Conservation (phyloP, 2,329 filamentous ascomycete genomes). For the Penicillium verrucosum region DNA sequence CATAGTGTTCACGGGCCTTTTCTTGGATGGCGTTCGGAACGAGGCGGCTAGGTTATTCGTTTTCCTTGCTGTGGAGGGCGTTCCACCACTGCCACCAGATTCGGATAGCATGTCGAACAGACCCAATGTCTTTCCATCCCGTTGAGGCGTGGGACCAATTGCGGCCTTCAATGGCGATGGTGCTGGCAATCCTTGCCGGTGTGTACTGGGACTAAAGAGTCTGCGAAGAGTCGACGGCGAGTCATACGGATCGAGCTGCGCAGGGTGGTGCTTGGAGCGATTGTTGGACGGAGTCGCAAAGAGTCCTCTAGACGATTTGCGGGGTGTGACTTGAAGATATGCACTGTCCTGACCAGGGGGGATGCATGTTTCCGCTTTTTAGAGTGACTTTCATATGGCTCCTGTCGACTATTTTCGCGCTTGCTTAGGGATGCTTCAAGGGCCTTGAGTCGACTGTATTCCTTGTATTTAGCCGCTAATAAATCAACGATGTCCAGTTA, state of each 20-base stretch:
- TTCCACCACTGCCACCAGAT: constrained; percentile 37
- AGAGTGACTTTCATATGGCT: constrained; percentile 16
- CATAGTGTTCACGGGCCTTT: constrained; percentile 28
- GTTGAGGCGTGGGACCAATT: constrained; percentile 50
- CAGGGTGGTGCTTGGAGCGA: constrained; percentile 33
- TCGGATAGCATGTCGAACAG: constrained; percentile 48
- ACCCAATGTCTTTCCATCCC: constrained; percentile 48
- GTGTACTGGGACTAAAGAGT: constrained; percentile 38
- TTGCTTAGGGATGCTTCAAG: constrained; percentile 27
- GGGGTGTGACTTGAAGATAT: constrained; percentile 31
- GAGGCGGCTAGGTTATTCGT: constrained; percentile 26
- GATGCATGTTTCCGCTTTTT: constrained; percentile 36
- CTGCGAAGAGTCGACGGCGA: constrained; percentile 40
- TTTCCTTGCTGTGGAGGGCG: constrained; percentile 31
- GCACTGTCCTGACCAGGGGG: constrained; percentile 23
- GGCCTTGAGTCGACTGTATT: constrained; percentile 44
- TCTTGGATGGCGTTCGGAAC: constrained; percentile 40
- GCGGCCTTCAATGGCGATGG: constrained; percentile 38
- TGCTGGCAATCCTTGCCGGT: constrained; percentile 26
- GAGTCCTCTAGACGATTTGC: constrained; percentile 32
- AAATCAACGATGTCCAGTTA: not conserved
- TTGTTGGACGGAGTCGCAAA: constrained; percentile 35
- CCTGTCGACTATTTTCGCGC: constrained; percentile 20
- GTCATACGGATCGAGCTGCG: constrained; percentile 45
- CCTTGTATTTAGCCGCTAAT: constrained; percentile 48